Evolutionary conservation across 2,329 filamentous ascomycete genomes (phyloP), one percentile per base, ranked within the genome.

Genomic region (Colletotrichum spaethianum): DNA sequence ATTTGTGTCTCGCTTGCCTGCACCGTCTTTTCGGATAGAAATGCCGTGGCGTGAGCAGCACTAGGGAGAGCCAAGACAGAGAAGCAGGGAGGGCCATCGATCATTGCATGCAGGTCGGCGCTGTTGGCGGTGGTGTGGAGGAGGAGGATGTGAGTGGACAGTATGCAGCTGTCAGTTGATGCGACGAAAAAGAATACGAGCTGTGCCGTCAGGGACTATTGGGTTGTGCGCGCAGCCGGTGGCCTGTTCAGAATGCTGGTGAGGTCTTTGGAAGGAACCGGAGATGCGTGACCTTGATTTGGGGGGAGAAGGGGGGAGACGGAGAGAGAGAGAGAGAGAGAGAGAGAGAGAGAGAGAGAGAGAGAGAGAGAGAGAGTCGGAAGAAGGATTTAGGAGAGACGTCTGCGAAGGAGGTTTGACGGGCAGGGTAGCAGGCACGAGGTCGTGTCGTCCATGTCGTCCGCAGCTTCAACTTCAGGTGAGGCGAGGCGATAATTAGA

Each of bases 391-490:
- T 20, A 4, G 26, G 23, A 11, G 23, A 28, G 28, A 50, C 31
- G 67, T 59, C 52, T 44, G 67, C 61, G 62, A 48, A 18, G 44
- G 63, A 57, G 65, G 62, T 14, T 63, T 53, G 40, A 46, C 44
- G 23, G 42, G 46, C 50, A 40, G 46, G n/a, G 23, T 14, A 11
- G 20, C 28, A 20, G 33, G 42, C n/a, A 33, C 23, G 38, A 46
- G 23, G 57, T n/a, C 57, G 26, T 50, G 42, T 23, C n/a, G 28
- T 20, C 18, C 16, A 38, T 23, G 33, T 40, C 46, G 6, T 63
- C 33, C 60, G 63, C 60, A 64, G 70, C 65, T 72, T 72, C 66
- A 60, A 70, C 4, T 72, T 72, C 66, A 70, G 65, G 70, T 70
- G 70, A 63, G 23, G 33, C 64, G 38, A 63, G 26, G 12, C 48